Evolutionary conservation across 441 rosid species (phyloP), one percentile per base, ranked within the genome.

Genomic region (Isatis lusitanica): DNA sequence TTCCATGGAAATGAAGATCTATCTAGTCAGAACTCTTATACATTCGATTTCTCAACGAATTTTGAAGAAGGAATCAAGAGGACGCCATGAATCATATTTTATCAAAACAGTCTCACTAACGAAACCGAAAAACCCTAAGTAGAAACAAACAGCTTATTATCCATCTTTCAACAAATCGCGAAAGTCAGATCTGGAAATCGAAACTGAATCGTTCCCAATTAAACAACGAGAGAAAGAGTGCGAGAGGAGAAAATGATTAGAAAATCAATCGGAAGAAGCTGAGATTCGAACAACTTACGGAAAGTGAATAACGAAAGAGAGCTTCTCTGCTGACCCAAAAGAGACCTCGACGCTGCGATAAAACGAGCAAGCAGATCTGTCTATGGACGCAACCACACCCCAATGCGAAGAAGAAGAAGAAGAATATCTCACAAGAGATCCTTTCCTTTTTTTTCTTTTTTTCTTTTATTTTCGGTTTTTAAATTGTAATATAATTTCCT

Each of bases 291-390:
- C 28, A 11, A 63, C 70, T 72, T 72, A 63, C 70, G n/a, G 60
- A 72, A 30, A 44, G 17, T 30, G 62, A 30, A 51, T 5, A 13
- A 38, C 6, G 44, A 21, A 18, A 13, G 2, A 9, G 38, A 46
- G 57, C 38, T 70, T 44, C 26, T 35, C 40, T 38, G 57, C 66
- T 70, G 66, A 70, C 48, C 66, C 66, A 36, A 59, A 26, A 1
- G 38, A 63, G 69, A 58, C 66, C 74, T 70, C 74, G 12, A 33
- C 74, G 58, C 10, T 58, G 57, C 66, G 33, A 43, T 31, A 26
- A 56, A 43, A 42, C 30, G 5, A 17, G 53, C 18, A 26, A 26
- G 75, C 75, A 63, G 75, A 71, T 71, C 69, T 71, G 68, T 40
- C 61, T 58, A 33, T 5, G 58, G 46, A 33, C 31, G 64, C 28